Evolutionary conservation across 2,329 filamentous ascomycete species (phyloP).

Genomic region (Aurifilum marmelostoma): DNA sequence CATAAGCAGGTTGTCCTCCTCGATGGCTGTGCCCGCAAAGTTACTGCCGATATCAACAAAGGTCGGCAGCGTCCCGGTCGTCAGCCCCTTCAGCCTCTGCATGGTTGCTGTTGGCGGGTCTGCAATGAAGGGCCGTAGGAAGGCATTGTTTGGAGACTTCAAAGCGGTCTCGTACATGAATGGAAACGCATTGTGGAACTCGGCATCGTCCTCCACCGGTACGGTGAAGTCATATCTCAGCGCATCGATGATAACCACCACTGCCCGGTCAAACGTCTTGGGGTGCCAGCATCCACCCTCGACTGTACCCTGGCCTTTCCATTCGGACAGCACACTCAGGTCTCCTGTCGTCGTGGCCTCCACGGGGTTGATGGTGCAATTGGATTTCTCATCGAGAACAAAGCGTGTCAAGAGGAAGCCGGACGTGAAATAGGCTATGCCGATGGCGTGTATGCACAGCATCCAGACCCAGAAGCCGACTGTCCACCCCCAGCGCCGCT

Average conservation of each 20-base stretch:
- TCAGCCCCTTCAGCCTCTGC: constrained; percentile 90
- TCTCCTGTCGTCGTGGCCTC: constrained; percentile 47
- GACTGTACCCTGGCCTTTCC: constrained; percentile 47
- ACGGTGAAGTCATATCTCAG: constrained; percentile 96
- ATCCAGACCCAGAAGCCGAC: constrained; percentile 72
- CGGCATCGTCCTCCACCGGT: constrained; percentile 63
- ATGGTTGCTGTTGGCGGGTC: constrained; percentile 94
- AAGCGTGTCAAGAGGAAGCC: constrained; percentile 91
- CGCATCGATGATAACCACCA: constrained; percentile 90
- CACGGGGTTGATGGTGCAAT: constrained; percentile 60
- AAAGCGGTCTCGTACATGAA: constrained; percentile 83
- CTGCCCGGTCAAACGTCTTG: constrained; percentile 87
- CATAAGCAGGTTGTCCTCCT: constrained; percentile 81
- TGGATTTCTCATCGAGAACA: constrained; percentile 76
- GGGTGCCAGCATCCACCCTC: constrained; percentile 91
- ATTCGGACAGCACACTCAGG: constrained; percentile 47
- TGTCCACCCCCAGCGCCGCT: constrained; percentile 59
- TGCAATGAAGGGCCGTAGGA: constrained; percentile 92
- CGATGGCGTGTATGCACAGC: constrained; percentile 73
- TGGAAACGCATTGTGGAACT: constrained; percentile 86
- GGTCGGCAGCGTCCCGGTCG: constrained; percentile 91
- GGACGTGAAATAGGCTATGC: constrained; percentile 90
- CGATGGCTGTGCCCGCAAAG: constrained; percentile 92
- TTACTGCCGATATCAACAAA: constrained; percentile 94
- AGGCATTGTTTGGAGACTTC: constrained; percentile 76